phyloP scores from a whole-genome alignment of 192 early-diverging fungal species.

The Pilaira anomala region DNA sequence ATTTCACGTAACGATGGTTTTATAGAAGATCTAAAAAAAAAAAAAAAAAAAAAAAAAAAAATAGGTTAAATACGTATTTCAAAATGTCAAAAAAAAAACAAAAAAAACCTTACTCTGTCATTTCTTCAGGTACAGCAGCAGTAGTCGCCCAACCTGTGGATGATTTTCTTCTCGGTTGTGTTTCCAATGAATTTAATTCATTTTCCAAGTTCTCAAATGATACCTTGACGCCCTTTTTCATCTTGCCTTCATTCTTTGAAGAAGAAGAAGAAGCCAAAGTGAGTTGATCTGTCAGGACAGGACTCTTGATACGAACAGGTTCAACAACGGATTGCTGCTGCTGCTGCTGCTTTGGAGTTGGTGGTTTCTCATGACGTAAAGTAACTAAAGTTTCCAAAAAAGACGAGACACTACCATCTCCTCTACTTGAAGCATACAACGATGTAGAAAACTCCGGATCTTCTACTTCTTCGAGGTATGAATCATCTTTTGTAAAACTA shows the following conservation, averaged over 20 bases:
- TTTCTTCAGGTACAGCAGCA: too few relatives aligned
- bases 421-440: background rate
- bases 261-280: too few relatives aligned
- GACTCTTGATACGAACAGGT: too few relatives aligned
- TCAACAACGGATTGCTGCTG: too few relatives aligned
- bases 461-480: background rate
- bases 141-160: too few relatives aligned
- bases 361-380: background rate
- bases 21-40: background rate
- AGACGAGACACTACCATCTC: conserved; percentile 18
- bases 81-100: too few relatives aligned
- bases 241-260: background rate
- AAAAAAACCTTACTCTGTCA: too few relatives aligned
- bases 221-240: background rate
- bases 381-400: conserved; percentile 9
- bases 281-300: too few relatives aligned
- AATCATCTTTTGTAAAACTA: background rate
- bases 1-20: conserved; percentile 42
- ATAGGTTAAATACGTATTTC: background rate
- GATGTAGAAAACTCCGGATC: conserved; percentile 3
- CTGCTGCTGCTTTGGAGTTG: background rate
- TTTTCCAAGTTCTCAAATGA: background rate
- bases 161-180: too few relatives aligned
- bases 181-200: too few relatives aligned
- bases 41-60: conserved; percentile 1